Evolutionary conservation across 805 yeast species (phyloP).

Genomic region (Starmerella potacharoeniae): DNA sequence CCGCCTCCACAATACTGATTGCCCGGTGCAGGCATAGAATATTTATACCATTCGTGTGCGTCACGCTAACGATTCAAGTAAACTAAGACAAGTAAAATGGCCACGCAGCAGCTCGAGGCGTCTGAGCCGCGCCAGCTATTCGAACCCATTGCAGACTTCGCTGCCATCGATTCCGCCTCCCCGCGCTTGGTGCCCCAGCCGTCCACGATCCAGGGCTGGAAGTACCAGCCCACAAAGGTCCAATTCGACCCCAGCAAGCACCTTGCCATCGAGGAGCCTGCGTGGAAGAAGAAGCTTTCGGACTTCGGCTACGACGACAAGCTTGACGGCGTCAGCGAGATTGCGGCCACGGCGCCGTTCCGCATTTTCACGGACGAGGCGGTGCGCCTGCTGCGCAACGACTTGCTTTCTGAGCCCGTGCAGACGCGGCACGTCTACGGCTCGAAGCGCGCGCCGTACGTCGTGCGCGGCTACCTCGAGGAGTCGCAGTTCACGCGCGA

Average conservation of each 20-base stretch:
- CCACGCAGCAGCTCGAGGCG: background rate
- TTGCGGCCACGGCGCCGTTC: slow-evolving; percentile 50
- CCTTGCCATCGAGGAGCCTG: slow-evolving; percentile 27
- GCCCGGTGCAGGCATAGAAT: background rate
- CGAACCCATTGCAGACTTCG: background rate
- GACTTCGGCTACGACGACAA: slow-evolving; percentile 39
- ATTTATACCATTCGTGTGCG: too few species aligned
- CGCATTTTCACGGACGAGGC: slow-evolving; percentile 53
- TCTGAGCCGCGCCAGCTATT: background rate
- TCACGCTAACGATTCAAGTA: too few species aligned
- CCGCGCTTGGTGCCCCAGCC: background rate
- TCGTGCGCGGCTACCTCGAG: slow-evolving; percentile 39
- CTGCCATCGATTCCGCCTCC: background rate
- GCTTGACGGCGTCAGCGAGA: slow-evolving; percentile 37
- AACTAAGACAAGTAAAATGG: background rate
- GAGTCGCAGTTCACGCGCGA: slow-evolving; percentile 41
- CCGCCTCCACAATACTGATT: background rate
- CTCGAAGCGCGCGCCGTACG: slow-evolving; percentile 24
- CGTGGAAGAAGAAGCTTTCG: slow-evolving; percentile 34
- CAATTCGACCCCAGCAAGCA: slow-evolving; percentile 32
- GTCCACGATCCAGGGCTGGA: background rate
- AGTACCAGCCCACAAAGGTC: slow-evolving; percentile 8
- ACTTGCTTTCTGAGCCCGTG: slow-evolving; percentile 33
- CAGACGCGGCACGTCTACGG: slow-evolving; percentile 32
- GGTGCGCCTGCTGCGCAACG: slow-evolving; percentile 45